Percentiles rank a stretch among this genome's conserved stretches.
Conservation (phyloP, 208 protist genomes). For the Lotmaria passim region DNA sequence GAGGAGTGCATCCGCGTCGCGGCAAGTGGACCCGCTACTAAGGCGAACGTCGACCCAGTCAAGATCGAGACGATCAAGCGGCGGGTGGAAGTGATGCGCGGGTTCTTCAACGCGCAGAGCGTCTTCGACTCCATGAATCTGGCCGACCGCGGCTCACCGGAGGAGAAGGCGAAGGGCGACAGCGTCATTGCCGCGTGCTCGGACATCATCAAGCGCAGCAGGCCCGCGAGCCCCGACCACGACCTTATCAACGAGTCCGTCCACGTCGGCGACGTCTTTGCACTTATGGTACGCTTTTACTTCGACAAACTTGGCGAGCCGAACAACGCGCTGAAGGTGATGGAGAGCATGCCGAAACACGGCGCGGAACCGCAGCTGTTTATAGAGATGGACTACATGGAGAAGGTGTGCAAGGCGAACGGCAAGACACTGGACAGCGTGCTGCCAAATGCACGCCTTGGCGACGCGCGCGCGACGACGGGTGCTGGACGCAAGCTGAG, state of each 20-base stretch:
- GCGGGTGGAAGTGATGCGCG: conserved; percentile 55
- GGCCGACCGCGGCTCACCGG: conserved; percentile 33
- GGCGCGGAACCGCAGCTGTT: conserved; percentile 87
- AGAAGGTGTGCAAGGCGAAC: conserved; percentile 83
- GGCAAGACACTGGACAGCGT: conserved; percentile 68
- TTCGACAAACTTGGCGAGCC: conserved; percentile 75
- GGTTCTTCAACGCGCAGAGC: conserved; percentile 70
- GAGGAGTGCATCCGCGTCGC: conserved; percentile 81
- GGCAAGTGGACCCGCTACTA: conserved; percentile 45
- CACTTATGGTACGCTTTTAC: conserved; percentile 94
- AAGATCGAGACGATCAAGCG: conserved; percentile 58
- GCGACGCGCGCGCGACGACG: conserved; percentile 5
- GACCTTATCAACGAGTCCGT: conserved; percentile 77
- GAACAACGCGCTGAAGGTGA: conserved; percentile 85
- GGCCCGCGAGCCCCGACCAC: conserved; percentile 64
- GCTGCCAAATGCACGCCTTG: conserved; percentile 28
- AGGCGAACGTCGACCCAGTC: conserved; percentile 31
- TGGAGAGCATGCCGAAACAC: conserved; percentile 93
- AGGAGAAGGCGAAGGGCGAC: conserved; percentile 68
- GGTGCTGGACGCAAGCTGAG: conserved; percentile 19
- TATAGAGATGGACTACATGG: conserved; percentile 88
- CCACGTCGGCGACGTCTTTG: conserved; percentile 96
- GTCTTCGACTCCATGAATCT: conserved; percentile 45
- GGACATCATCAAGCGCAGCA: conserved; percentile 86
- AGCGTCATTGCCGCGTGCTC: conserved; percentile 85